A percentile compares a stretch with the other conserved stretches of the same genome.
These are phyloP conservation scores for Fomitopsis schrenkii DNA, from an alignment of 1,284 basidiomycete genomes.

Conservation along the genomic window DNA sequence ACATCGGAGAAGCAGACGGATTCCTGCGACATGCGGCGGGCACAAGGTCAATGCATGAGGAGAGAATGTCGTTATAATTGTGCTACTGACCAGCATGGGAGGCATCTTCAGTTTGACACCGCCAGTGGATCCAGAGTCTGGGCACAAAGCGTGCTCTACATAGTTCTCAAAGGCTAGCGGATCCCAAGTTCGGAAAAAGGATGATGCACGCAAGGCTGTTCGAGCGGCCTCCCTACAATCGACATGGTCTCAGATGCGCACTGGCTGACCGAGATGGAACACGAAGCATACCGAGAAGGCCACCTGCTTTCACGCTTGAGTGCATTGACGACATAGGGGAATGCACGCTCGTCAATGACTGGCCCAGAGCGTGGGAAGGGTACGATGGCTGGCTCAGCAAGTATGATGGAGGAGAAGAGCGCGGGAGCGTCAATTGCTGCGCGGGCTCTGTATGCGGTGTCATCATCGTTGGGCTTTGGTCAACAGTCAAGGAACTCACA, in stretches of 20 bases:
- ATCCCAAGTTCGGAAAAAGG: conserved; percentile 78
- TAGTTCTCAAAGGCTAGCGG: conserved; percentile 62
- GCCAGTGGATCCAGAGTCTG: conserved; percentile 22
- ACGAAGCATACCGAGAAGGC: conserved; percentile 47
- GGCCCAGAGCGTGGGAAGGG: conserved; percentile 23
- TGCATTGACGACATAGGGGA: conserved; percentile 37
- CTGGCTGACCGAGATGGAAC: not conserved
- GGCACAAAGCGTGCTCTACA: conserved; percentile 60
- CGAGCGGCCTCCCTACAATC: conserved; percentile 56
- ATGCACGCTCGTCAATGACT: not conserved
- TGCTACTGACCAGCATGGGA: conserved; percentile 35
- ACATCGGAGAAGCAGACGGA: not conserved
- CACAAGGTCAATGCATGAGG: not conserved
- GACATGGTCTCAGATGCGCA: not conserved
- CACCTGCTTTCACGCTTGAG: conserved; percentile 61
- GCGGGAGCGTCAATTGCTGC: conserved; percentile 60
- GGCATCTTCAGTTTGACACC: conserved; percentile 58
- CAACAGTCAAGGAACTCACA: not conserved
- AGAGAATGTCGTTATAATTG: not conserved
- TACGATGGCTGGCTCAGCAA: conserved; percentile 77
- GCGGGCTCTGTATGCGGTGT: conserved; percentile 38
- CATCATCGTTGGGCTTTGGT: not conserved
- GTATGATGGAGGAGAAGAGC: conserved; percentile 69
- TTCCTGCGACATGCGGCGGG: not conserved
- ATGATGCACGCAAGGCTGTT: conserved; percentile 44